Evolutionary conservation across 2,329 filamentous ascomycete species (phyloP).

Genomic region (Cephalotrichum gorgonifer): DNA sequence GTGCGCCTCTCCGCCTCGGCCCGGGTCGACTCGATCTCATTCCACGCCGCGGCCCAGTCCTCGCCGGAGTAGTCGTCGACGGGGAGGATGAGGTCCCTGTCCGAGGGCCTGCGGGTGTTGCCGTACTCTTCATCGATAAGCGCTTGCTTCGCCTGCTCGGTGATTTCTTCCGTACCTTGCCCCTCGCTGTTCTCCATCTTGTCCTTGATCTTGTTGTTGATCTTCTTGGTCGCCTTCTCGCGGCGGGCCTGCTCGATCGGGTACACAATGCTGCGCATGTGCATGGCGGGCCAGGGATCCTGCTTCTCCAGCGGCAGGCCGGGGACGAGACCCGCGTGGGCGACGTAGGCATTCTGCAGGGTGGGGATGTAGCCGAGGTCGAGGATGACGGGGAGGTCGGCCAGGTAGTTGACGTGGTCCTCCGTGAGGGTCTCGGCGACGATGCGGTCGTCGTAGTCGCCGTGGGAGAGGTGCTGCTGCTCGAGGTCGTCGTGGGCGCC

Average conservation of each 20-base stretch:
- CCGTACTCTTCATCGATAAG: constrained; percentile 7
- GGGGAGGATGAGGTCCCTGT: constrained; percentile 23
- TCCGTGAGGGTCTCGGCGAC: constrained; percentile 41
- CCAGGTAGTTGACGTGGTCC: constrained; percentile 59
- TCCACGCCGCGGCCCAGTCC: constrained; percentile 59
- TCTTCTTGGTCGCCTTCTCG: constrained; percentile 14
- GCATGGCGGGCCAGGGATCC: constrained; percentile 77
- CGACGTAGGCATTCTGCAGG: constrained; percentile 46
- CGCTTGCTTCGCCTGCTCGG: constrained; percentile 6
- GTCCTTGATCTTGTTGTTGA: constrained; percentile 12
- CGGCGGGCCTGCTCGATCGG: constrained; percentile 28
- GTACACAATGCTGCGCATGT: constrained; percentile 71
- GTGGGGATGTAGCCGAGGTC: constrained; percentile 52
- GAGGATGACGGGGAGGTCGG: constrained; percentile 67
- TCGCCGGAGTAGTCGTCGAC: constrained; percentile 39
- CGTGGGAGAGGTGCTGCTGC: constrained; percentile 16
- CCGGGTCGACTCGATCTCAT: constrained; percentile 32
- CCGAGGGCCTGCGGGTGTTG: constrained; percentile 8
- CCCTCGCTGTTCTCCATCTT: constrained; percentile 7
- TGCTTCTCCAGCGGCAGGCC: constrained; percentile 59
- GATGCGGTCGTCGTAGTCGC: constrained; percentile 35
- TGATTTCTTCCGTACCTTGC: constrained; percentile 6
- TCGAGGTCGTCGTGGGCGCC: constrained; percentile 17
- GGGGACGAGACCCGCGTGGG: constrained; percentile 79
- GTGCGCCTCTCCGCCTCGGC: constrained; percentile 37